Evolutionary conservation across 331 rosid species (phyloP).

Genomic region (Spiraea crenata): DNA sequence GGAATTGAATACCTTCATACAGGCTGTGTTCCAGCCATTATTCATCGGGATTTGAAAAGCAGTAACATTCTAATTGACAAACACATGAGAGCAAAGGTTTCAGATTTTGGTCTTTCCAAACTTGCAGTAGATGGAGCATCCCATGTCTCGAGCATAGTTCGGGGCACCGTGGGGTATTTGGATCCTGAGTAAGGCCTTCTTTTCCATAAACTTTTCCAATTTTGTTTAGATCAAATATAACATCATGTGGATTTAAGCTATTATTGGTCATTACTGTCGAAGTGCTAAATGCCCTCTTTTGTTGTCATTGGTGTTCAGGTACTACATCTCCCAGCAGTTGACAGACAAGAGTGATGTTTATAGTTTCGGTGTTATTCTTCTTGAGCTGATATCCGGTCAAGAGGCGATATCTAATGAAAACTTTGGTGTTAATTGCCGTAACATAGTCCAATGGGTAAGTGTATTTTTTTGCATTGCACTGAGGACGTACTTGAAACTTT

Average conservation of each 20-base stretch:
- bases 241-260: constrained; percentile 3
- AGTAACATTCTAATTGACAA: constrained; percentile 85
- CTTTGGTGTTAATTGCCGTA: constrained; percentile 87
- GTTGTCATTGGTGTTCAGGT: constrained; percentile 46
- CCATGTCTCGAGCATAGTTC: constrained; percentile 87
- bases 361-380: constrained; percentile 92
- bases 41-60: constrained; percentile 88
- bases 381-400: constrained; percentile 89
- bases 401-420: constrained; percentile 88
- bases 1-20: constrained; percentile 93
- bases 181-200: constrained; percentile 82
- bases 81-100: constrained; percentile 84
- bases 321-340: constrained; percentile 80
- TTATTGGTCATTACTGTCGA: background rate
- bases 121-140: constrained; percentile 85
- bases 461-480: background rate
- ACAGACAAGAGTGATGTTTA: constrained; percentile 95
- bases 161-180: constrained; percentile 91
- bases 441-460: constrained; percentile 91
- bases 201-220: constrained; percentile 10
- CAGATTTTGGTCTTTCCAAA: constrained; percentile 93
- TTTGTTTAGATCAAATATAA: constrained; percentile 14
- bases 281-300: constrained; percentile 1
- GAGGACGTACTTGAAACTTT: constrained; percentile 4
- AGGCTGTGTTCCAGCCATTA: constrained; percentile 89